These are phyloP conservation scores for Spinellus fusiger DNA, from an alignment of 192 early-diverging fungal genomes.

Conservation along the genomic window DNA sequence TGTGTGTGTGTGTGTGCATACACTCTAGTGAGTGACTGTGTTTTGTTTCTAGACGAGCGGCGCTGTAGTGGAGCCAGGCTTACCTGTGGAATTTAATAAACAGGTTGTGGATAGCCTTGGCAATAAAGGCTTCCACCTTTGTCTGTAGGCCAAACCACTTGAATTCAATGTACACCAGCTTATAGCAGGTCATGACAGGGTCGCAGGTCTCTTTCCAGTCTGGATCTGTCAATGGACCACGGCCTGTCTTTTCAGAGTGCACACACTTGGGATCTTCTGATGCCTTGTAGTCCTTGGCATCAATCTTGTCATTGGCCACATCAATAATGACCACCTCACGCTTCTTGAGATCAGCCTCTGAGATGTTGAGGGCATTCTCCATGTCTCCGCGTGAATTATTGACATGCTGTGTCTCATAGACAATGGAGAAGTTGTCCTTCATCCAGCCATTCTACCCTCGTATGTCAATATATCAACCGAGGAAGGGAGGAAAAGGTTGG, in stretches of 20 bases:
- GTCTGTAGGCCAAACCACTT: slow-evolving; percentile 67
- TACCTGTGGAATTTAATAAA: slow-evolving; percentile 65
- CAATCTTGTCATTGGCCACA: slow-evolving; percentile 58
- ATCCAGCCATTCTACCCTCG: slow-evolving; percentile 55
- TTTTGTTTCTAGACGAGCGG: neutral
- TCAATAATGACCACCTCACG: slow-evolving; percentile 62
- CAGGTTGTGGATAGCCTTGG: slow-evolving; percentile 46
- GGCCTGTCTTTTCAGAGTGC: slow-evolving; percentile 59
- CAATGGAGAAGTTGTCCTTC: slow-evolving; percentile 64
- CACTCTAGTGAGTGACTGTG: neutral
- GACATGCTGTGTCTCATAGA: slow-evolving; percentile 70
- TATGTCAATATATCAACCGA: slow-evolving; percentile 3
- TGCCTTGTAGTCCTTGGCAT: slow-evolving; percentile 45
- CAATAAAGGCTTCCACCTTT: slow-evolving; percentile 62
- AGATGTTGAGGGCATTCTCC: slow-evolving; percentile 50
- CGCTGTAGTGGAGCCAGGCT: neutral
- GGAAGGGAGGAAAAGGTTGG: neutral
- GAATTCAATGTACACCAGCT: slow-evolving; percentile 72
- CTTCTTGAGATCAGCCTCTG: slow-evolving; percentile 43
- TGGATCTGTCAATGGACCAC: slow-evolving; percentile 54
- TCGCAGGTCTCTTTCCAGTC: slow-evolving; percentile 59
- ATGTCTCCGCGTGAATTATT: slow-evolving; percentile 60
- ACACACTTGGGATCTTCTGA: slow-evolving; percentile 62
- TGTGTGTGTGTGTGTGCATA: neutral
- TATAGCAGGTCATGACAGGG: slow-evolving; percentile 81